These are phyloP conservation scores for Carex arenaria DNA, from an alignment of 202 grass and related monocot genomes.

Conservation along the genomic window DNA sequence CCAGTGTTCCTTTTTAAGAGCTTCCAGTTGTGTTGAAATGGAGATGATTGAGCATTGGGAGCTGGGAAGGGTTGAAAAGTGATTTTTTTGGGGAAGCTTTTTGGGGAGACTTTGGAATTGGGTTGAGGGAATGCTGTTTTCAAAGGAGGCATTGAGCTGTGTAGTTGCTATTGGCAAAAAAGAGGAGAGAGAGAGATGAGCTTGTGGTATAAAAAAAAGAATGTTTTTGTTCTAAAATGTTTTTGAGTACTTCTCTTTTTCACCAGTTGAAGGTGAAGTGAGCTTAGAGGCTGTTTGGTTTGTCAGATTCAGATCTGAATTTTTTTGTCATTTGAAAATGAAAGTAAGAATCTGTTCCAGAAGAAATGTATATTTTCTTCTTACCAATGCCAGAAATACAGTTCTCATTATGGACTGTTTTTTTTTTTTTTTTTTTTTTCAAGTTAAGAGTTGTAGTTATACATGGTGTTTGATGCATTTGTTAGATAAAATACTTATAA, in stretches of 20 bases:
- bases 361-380: background rate
- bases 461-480: background rate
- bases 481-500: background rate
- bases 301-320: slow-evolving; percentile 18
- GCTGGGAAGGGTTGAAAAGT: slow-evolving; percentile 6
- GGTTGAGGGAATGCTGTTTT: slow-evolving; percentile 22
- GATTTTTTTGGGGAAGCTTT: slow-evolving; percentile 26
- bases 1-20: background rate
- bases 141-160: slow-evolving; percentile 24
- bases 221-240: slow-evolving; percentile 8
- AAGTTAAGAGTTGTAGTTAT: background rate
- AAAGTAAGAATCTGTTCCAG: background rate
- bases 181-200: background rate
- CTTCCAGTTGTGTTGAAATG: background rate
- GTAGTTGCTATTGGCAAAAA: slow-evolving; percentile 25
- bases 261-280: background rate
- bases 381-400: background rate
- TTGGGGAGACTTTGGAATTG: slow-evolving; percentile 20
- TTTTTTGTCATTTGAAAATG: background rate
- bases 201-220: background rate
- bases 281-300: background rate
- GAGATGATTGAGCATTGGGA: background rate
- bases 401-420: background rate
- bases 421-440: background rate
- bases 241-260: background rate